Percentiles rank a stretch among this genome's conserved stretches.
These are phyloP conservation scores for Micractinium sp. DNA, from an alignment of 139 green algal species.

Conservation along the genomic window DNA sequence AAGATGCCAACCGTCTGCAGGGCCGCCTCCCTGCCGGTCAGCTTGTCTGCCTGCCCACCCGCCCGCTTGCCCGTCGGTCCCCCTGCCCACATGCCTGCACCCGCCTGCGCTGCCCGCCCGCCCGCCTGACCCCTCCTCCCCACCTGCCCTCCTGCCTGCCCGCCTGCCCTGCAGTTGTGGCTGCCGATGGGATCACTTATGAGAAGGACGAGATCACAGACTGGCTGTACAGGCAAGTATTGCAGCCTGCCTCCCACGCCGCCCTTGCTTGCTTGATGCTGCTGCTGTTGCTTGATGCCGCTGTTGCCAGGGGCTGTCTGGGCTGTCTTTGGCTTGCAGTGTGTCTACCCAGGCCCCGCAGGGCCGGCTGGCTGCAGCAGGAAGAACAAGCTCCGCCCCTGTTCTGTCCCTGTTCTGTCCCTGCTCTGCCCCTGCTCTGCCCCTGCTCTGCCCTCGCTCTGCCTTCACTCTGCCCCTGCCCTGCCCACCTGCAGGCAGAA, in stretches of 20 bases:
- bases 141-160: not conserved
- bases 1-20: too few relatives aligned
- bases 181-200: slow-evolving; percentile 5
- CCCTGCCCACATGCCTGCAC: too few relatives aligned
- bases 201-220: slow-evolving; percentile 8
- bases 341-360: too few relatives aligned
- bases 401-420: too few relatives aligned
- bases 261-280: not conserved
- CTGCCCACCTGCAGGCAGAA: slow-evolving; percentile 1
- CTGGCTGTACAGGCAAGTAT: slow-evolving; percentile 12
- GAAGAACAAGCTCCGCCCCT: too few relatives aligned
- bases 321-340: too few relatives aligned
- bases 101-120: not conserved
- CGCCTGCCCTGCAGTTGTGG: not conserved
- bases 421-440: not conserved
- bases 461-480: not conserved
- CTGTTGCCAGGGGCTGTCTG: too few relatives aligned
- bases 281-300: not conserved
- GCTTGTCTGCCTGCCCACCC: not conserved
- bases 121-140: not conserved
- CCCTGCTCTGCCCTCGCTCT: not conserved
- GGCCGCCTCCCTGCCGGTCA: not conserved
- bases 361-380: too few relatives aligned
- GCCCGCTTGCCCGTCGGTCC: not conserved
- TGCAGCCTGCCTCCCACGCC: not conserved